Evolutionary conservation across 768 basidiomycete genomes (phyloP).

Genomic region (Mycena capillaripes): DNA sequence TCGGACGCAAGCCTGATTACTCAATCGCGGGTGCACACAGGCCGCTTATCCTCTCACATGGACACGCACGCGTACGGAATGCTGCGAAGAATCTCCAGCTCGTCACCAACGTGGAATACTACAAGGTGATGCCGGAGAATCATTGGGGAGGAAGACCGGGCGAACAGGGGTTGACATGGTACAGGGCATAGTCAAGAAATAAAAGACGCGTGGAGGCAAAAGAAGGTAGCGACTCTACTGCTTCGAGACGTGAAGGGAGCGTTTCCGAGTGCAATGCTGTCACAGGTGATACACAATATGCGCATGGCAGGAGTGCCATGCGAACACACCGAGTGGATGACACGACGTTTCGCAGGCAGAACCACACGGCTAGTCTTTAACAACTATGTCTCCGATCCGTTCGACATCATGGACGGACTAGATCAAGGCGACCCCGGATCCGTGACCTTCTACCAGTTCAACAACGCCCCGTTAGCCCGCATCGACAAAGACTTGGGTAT

Average conservation of each 20-base stretch:
- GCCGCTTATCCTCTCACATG: constrained; percentile 31
- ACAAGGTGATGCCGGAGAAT: constrained; percentile 39
- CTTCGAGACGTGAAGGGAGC: too few relatives aligned
- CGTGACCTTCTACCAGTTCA: background rate
- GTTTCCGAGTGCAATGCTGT: too few relatives aligned
- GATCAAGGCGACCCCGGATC: constrained; percentile 14
- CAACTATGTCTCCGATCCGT: too few relatives aligned
- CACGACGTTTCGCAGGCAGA: background rate
- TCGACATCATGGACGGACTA: background rate
- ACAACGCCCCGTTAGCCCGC: background rate
- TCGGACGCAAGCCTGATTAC: constrained; percentile 50
- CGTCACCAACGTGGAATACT: constrained; percentile 32
- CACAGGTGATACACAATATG: too few relatives aligned
- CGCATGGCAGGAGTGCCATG: too few relatives aligned
- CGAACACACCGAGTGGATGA: background rate
- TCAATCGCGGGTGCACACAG: constrained; percentile 46
- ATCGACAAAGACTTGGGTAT: background rate
- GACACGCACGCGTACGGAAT: constrained; percentile 24
- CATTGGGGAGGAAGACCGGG: too few relatives aligned
- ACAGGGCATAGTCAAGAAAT: constrained; percentile 3
- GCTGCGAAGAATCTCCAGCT: constrained; percentile 30
- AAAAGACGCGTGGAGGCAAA: constrained; percentile 4
- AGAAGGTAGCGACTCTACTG: constrained; percentile 1
- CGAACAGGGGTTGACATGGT: constrained; percentile 44
- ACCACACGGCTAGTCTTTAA: background rate